phyloP scores from a whole-genome alignment of 257 asterid species.

The Solanum arcanum region DNA sequence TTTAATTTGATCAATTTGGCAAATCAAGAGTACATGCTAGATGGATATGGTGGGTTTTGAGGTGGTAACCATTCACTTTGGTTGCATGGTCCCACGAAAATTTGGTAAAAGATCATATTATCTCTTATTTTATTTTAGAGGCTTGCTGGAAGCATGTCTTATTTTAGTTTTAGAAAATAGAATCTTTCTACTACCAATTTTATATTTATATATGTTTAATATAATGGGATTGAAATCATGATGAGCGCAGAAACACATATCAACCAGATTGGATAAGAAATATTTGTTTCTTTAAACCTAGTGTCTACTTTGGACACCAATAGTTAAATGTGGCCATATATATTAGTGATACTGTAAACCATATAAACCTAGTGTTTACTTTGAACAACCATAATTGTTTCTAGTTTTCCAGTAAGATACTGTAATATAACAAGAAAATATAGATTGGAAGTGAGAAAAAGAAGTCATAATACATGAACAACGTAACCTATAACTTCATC shows the following conservation, averaged over 20 bases:
- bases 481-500: background rate
- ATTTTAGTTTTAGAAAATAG: background rate
- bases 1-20: background rate
- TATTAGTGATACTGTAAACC: too few relatives aligned
- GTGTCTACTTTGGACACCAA: background rate
- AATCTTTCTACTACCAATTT: background rate
- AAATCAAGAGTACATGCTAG: background rate
- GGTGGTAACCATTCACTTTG: constrained; percentile 7
- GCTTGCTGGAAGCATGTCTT: background rate
- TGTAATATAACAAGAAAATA: background rate
- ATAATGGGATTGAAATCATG: background rate
- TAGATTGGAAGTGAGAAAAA: background rate
- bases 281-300: background rate
- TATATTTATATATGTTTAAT: background rate
- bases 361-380: background rate
- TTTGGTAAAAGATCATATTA: background rate
- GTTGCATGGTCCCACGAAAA: background rate
- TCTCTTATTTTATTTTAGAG: background rate
- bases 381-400: background rate
- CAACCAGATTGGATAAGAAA: background rate
- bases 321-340: background rate
- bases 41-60: constrained; percentile 17
- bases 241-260: background rate
- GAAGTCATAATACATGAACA: background rate
- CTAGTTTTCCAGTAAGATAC: background rate